Conservation (phyloP, 495 filamentous ascomycete species). For the Hamigera avellanea region DNA sequence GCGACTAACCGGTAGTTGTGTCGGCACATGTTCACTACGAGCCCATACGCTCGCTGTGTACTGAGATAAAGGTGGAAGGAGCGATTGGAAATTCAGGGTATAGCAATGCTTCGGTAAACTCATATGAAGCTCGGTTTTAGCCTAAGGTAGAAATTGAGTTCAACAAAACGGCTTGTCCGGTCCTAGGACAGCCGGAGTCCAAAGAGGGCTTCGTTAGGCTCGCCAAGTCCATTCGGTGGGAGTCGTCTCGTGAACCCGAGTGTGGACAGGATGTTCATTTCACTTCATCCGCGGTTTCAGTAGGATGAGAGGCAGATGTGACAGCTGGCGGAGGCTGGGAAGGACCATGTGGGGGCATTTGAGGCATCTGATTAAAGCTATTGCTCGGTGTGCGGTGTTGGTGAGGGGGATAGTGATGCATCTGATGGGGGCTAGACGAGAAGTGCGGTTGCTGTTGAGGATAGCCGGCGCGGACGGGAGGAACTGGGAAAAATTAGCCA, state of each 20-base stretch:
- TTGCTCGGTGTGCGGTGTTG: constrained; percentile 48
- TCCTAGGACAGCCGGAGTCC: too few species aligned
- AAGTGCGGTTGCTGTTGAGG: constrained; percentile 49
- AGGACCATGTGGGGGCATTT: constrained; percentile 34
- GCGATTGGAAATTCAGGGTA: not conserved
- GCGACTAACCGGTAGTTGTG: constrained; percentile 6
- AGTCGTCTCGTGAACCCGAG: constrained; percentile 2
- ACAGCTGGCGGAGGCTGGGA: constrained; percentile 28
- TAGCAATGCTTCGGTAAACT: too few species aligned
- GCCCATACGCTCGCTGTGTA: constrained; percentile 3
- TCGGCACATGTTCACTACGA: constrained; percentile 5
- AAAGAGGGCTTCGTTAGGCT: not conserved
- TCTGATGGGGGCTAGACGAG: constrained; percentile 52
- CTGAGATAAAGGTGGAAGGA: constrained; percentile 3
- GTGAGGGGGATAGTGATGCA: constrained; percentile 52
- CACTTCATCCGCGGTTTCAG: constrained; percentile 39
- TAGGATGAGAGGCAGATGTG: constrained; percentile 22
- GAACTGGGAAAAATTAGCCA: constrained; percentile 35
- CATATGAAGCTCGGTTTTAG: too few species aligned
- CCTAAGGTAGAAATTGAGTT: too few species aligned
- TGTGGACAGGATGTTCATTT: constrained; percentile 35
- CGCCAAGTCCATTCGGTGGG: not conserved
- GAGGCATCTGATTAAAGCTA: constrained; percentile 44
- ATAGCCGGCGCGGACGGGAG: constrained; percentile 46
- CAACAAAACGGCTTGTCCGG: too few species aligned